Evolutionary conservation across 2,329 filamentous ascomycete genomes (phyloP).

Genomic region (Penicillium sp.): DNA sequence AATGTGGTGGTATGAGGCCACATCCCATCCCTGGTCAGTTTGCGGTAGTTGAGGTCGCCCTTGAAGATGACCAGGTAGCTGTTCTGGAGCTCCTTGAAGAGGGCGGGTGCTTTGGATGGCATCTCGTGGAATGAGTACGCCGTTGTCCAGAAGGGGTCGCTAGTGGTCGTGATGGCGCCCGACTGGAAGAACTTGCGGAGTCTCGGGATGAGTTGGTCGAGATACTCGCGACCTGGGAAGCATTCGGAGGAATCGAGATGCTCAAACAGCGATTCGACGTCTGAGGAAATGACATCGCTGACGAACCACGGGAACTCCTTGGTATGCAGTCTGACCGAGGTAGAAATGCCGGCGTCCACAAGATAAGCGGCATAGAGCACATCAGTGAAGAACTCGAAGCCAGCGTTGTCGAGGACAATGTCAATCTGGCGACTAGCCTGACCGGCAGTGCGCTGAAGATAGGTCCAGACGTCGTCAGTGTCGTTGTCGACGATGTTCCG

Average conservation of each 20-base stretch:
- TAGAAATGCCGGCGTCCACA: conserved; percentile 14
- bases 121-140: conserved; percentile 18
- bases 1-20: conserved; percentile 25
- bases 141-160: conserved; percentile 24
- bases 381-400: conserved; percentile 26
- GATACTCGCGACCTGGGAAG: conserved; percentile 9
- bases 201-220: conserved; percentile 12
- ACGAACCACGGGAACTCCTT: conserved; percentile 29
- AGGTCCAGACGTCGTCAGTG: conserved; percentile 15
- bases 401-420: conserved; percentile 26
- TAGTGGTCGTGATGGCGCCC: conserved; percentile 11
- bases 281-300: conserved; percentile 19
- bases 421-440: conserved; percentile 13
- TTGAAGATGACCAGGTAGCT: conserved; percentile 27
- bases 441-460: conserved; percentile 8
- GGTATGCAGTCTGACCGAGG: conserved; percentile 20
- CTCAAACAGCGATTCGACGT: conserved; percentile 19
- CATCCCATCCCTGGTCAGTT: conserved; percentile 24
- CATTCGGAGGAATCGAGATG: conserved; percentile 15
- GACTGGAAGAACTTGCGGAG: conserved; percentile 13
- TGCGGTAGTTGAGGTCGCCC: conserved; percentile 30
- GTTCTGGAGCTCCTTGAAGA: conserved; percentile 22
- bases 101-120: conserved; percentile 10
- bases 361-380: conserved; percentile 23
- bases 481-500: conserved; percentile 23